These are phyloP conservation scores for Fragosphaeria purpurea DNA, from an alignment of 2,329 filamentous ascomycete genomes.

Conservation along the genomic window DNA sequence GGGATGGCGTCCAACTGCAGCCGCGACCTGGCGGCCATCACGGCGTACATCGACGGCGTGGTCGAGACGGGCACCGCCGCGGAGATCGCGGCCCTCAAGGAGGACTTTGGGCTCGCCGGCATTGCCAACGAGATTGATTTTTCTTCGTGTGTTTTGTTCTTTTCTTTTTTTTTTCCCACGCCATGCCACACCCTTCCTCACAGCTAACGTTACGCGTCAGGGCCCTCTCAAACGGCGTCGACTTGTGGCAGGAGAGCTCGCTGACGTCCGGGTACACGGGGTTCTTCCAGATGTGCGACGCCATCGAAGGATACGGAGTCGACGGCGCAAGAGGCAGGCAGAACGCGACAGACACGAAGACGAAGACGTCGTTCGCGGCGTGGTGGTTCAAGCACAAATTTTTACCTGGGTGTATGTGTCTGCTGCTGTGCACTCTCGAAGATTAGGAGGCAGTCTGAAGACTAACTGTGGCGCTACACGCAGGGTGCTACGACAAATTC, in stretches of 20 bases:
- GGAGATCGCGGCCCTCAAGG: background rate
- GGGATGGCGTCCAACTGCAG: constrained; percentile 52
- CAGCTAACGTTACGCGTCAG: background rate
- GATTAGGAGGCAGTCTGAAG: no score
- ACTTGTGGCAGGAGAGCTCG: constrained; percentile 26
- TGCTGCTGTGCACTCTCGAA: no score
- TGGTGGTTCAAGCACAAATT: constrained; percentile 37
- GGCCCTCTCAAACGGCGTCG: constrained; percentile 18
- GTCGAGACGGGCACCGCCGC: constrained; percentile 27
- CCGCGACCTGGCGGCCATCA: constrained; percentile 38
- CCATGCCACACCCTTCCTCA: no score
- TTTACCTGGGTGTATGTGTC: constrained; percentile 36
- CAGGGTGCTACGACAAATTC: constrained; percentile 29
- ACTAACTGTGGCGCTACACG: background rate
- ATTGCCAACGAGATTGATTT: background rate
- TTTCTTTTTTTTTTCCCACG: no score
- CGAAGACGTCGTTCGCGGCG: constrained; percentile 41
- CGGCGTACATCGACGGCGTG: constrained; percentile 43
- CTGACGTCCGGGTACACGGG: constrained; percentile 24
- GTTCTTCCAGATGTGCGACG: constrained; percentile 28
- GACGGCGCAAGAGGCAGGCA: constrained; percentile 16
- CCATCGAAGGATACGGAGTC: constrained; percentile 20
- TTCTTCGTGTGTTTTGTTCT: background rate
- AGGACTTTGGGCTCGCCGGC: background rate
- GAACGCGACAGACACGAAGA: constrained; percentile 38